Base-by-base conservation (phyloP, 257 asterid species). In the Cynanchum wilfordii region DNA sequence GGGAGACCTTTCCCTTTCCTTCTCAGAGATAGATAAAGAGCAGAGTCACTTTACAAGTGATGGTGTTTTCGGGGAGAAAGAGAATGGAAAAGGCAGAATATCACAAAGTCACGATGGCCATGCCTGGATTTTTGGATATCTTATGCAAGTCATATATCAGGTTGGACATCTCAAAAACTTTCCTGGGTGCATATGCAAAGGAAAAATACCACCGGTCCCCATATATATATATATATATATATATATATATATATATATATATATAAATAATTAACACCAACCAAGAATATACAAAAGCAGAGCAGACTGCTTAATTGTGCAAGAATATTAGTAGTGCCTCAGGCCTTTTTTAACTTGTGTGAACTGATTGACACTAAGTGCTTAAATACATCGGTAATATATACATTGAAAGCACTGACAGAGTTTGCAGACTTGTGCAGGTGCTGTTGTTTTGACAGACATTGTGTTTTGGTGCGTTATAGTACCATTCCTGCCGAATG, bases 391-490 rank as follows among this genome's bases (percentile, higher is more conserved):
- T 54, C 58, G 20, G 27, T 54, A 54, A 22, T 54, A 54, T 54
- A 19, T 54, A 33, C 38, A 33, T 33, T 33, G n/a, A 25, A 54
- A 54, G 12, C n/a, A 54, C 22, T 20, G 25, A 2, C 25, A 54
- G 3, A 0, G 2, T 54, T 7, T 7, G 59, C 86, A 92, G 97
- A 82, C 79, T 50, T 78, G 87, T 84, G 97, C 89, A 69, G 98
- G 98, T 17, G 97, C 97, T 66, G 87, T 79, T 50, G 74, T 90
- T 84, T 86, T 92, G 50, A 92, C 98, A 3, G 97, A 92, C 80
- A 72, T 89, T 2, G 95, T 92, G 29, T 90, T 90, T 74, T 92
- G 97, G 98, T 73, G 98, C 69, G 85, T 90, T 65, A 75, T 89
- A 74, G 89, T 93, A 70, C 97, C 98, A 36, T 93, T 90, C 81